Evolutionary conservation across 2,329 filamentous ascomycete genomes (phyloP), one percentile per base, ranked within the genome.

Genomic region (Penicillium sp.): DNA sequence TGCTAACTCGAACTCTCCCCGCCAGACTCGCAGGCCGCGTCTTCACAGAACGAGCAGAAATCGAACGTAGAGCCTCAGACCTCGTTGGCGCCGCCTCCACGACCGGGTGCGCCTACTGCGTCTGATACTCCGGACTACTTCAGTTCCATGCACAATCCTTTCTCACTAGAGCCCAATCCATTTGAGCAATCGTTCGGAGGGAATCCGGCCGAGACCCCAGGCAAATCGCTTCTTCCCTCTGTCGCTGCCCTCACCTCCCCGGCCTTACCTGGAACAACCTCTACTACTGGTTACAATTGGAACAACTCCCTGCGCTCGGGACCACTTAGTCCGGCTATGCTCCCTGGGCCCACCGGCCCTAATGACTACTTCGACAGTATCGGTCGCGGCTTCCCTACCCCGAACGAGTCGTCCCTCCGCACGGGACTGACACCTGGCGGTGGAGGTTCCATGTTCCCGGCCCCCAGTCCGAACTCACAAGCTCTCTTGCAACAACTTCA

Each of bases 381-480:
- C 62, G 86, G 90, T 64, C 87, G 91, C 67, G 90, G 90, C 54
- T 96, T 96, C 71, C 91, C 92, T 5, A 97, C 94, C 4, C 93
- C 93, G 0, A 97, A 97, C 85, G 94, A 99, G 78, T 97, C 93
- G 8, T 95, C 91, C 3, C 80, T 97, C 52, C 85, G 94, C 60
- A 94, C 92, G 59, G 94, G 94, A 56, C 78, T 97, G 65, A 97
- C 94, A 53, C 94, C 94, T 49, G 94, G 94, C 60, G 93, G 93
- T 65, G 92, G 93, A 73, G 93, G 93, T 68, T 96, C 93, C 67
- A 97, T 97, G 91, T 97, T 97, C 80, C 92, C 93, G 56, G 90
- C 89, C 54, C 89, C 91, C 2, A 96, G 90, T 73, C 93, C 91
- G 5, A 95, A 90, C 73, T 90, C 91, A 0, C 89, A 92, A 78